These are phyloP conservation scores for Calocybe indica DNA, from an alignment of 768 basidiomycete genomes.

Conservation along the genomic window DNA sequence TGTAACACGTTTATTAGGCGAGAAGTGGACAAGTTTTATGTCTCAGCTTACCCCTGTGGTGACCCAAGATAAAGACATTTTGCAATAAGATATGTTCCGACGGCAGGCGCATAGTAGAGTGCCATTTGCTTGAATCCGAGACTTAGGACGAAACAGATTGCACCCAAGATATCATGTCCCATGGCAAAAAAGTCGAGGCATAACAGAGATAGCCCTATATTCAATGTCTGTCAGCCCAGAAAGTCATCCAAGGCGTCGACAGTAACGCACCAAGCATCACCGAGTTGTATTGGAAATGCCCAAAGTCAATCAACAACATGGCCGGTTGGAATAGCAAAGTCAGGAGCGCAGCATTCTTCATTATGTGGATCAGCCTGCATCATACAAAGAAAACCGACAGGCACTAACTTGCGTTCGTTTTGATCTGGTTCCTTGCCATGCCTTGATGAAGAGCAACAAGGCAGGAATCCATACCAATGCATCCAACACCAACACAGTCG, in stretches of 20 bases:
- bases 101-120: conserved; percentile 86
- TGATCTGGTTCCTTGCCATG: conserved; percentile 67
- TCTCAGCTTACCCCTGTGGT: conserved; percentile 50
- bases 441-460: conserved; percentile 54
- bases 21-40: neutral
- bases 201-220: conserved; percentile 61
- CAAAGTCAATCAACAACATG: conserved; percentile 80
- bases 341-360: conserved; percentile 62
- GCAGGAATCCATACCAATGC: conserved; percentile 71
- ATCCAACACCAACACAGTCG: conserved; percentile 67
- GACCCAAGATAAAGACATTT: conserved; percentile 85
- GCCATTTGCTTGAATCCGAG: conserved; percentile 97
- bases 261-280: conserved; percentile 74
- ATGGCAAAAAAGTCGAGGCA: conserved; percentile 64
- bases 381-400: neutral
- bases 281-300: conserved; percentile 95
- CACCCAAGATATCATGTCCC: conserved; percentile 69
- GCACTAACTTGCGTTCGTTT: conserved; percentile 67
- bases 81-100: conserved; percentile 86
- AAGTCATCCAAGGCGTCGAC: neutral
- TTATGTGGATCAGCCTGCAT: conserved; percentile 6
- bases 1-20: conserved; percentile 8
- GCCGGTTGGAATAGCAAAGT: conserved; percentile 80
- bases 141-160: conserved; percentile 76
- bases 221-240: neutral